Percentiles rank a stretch among this genome's conserved stretches.
These are phyloP conservation scores for Candida oleophila DNA, from an alignment of 805 yeast species.

Conservation along the genomic window DNA sequence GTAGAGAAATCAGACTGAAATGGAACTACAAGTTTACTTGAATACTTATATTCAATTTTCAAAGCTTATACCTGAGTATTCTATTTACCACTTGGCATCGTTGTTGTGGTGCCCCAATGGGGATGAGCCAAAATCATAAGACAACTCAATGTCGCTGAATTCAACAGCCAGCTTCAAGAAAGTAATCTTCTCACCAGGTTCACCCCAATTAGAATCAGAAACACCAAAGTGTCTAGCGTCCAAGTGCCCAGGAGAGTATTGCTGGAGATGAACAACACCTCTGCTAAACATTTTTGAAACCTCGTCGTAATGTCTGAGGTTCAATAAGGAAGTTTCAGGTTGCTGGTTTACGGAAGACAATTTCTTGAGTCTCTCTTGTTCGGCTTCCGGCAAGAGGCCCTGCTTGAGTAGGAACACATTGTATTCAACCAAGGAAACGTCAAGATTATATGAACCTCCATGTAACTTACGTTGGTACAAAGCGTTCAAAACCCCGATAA, in stretches of 20 bases:
- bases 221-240: not conserved
- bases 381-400: slow-evolving; percentile 13
- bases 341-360: slow-evolving; percentile 3
- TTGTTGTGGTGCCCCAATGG: not conserved
- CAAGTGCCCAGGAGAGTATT: too few relatives aligned
- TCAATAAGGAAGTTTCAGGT: slow-evolving; percentile 1
- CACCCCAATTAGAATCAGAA: not conserved
- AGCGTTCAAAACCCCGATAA: slow-evolving; percentile 28
- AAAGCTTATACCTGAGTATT: not conserved
- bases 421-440: slow-evolving; percentile 28
- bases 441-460: slow-evolving; percentile 20
- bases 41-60: not conserved
- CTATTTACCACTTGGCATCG: not conserved
- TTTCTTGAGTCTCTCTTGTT: slow-evolving; percentile 7
- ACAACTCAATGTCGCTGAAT: not conserved
- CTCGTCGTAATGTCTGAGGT: slow-evolving; percentile 13
- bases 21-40: too few relatives aligned
- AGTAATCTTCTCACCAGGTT: not conserved
- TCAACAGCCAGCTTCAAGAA: not conserved
- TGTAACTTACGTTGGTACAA: slow-evolving; percentile 21
- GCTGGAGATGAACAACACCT: not conserved
- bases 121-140: not conserved
- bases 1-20: too few relatives aligned
- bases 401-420: slow-evolving; percentile 27
- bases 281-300: not conserved